Evolutionary conservation across 1,139 yeast species (phyloP), one percentile per base, ranked within the genome.

Genomic region (Eremothecium gossypii): DNA sequence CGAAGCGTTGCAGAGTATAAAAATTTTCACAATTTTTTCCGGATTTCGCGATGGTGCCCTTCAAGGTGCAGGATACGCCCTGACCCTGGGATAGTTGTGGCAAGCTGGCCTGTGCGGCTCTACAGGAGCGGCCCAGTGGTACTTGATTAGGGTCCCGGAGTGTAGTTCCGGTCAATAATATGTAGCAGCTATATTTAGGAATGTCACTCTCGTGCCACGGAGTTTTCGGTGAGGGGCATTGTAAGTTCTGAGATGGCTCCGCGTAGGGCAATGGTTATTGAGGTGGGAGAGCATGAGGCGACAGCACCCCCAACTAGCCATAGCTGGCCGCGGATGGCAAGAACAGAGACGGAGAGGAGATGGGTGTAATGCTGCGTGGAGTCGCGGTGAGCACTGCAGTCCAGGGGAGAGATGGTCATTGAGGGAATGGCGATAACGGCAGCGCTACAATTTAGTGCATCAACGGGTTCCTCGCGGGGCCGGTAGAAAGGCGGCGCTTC

Each of bases 221-320:
- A 17, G 23, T 12, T 29, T 12, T 29, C 31, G 31, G 13, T 12
- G 10, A 34, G 14, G 6, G 37, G 37, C 11, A 23, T 29, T n/a
- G 27, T 14, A 6, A 34, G 29, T 8, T 34, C 37, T 20, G 29
- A 23, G 11, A 23, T 23, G 14, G n/a, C 14, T 3, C 37, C 37
- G n/a, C 27, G 29, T 4, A 34, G 29, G 7, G 11, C 29, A 6
- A 20, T 27, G 11, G 20, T 10, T 20, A n/a, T 20, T 4, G 37
- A 17, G 5, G 17, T 4, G 5, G 13, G 13, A 3, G 13, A 4
- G 6, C 13, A 29, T 11, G 13, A 12, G n/a, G 27, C 29, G 4
- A 14, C n/a, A 10, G 37, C 37, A 9, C 37, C 37, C 11, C 37
- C 37, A 23, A 34, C 27, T 23, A 34, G 29, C 37, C 37, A 34